These are phyloP conservation scores for Candida xiaguanensis DNA, from an alignment of 805 yeast species.

Conservation along the genomic window DNA sequence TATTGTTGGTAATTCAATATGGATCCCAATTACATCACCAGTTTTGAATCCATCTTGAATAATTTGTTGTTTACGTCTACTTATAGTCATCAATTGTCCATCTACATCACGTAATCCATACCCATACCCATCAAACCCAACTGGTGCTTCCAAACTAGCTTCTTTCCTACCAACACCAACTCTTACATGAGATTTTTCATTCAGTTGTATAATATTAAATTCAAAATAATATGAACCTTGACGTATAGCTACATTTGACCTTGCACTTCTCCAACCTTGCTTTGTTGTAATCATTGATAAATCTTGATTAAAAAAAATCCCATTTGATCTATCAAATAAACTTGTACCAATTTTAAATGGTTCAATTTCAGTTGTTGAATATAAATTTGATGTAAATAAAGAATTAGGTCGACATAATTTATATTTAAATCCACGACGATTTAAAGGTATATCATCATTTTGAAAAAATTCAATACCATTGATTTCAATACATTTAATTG, in stretches of 20 bases:
- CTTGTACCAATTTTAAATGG: constrained; percentile 59
- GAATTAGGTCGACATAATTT: constrained; percentile 74
- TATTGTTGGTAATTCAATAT: constrained; percentile 63
- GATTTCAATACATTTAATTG: constrained; percentile 5
- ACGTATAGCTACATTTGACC: constrained; percentile 70
- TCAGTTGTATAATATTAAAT: constrained; percentile 51
- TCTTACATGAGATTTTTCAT: constrained; percentile 58
- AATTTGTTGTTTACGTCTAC: constrained; percentile 54
- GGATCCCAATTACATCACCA: constrained; percentile 83
- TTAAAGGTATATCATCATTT: constrained; percentile 77
- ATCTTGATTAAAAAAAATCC: constrained; percentile 35
- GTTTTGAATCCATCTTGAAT: constrained; percentile 53
- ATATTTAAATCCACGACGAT: constrained; percentile 78
- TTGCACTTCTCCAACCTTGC: constrained; percentile 76
- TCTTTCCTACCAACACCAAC: constrained; percentile 83
- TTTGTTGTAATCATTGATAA: constrained; percentile 47
- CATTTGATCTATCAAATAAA: constrained; percentile 67
- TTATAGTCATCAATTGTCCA: constrained; percentile 73
- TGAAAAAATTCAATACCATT: constrained; percentile 30
- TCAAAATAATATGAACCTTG: constrained; percentile 85
- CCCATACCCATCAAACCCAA: constrained; percentile 92
- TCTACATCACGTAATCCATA: constrained; percentile 81
- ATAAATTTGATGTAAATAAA: constrained; percentile 50
- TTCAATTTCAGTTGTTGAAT: constrained; percentile 69
- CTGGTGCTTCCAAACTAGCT: constrained; percentile 89